Conservation (phyloP, 2,329 filamentous ascomycete species). For the Cordyceps cicadae region DNA sequence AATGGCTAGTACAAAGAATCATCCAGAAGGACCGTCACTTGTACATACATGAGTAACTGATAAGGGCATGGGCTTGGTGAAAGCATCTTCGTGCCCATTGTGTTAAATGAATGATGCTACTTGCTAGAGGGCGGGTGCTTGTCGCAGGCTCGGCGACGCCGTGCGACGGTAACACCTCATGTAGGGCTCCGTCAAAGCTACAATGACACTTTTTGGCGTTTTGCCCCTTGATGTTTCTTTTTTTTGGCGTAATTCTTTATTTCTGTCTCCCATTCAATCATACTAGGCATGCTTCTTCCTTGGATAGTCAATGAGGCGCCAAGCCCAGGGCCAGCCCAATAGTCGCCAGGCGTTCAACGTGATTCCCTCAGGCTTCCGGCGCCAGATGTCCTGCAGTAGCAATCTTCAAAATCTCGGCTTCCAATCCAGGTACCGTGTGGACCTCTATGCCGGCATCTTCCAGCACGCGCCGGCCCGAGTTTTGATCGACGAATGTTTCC, state of each 20-base stretch:
- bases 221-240: too few relatives aligned
- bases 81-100: background rate
- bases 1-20: too few relatives aligned
- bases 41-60: too few relatives aligned
- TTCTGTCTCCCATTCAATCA: too few relatives aligned
- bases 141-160: background rate
- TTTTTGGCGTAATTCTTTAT: too few relatives aligned
- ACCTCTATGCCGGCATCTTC: constrained; percentile 66
- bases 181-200: background rate
- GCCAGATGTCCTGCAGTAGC: constrained; percentile 69
- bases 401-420: constrained; percentile 70
- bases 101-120: background rate
- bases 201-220: background rate
- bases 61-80: too few relatives aligned
- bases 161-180: background rate
- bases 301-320: too few relatives aligned
- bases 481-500: constrained; percentile 78
- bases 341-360: too few relatives aligned
- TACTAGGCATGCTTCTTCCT: too few relatives aligned
- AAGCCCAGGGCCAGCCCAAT: too few relatives aligned
- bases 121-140: background rate
- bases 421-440: constrained; percentile 63
- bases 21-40: too few relatives aligned
- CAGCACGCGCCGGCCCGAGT: constrained; percentile 63
- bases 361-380: background rate